These are phyloP conservation scores for Lipomyces spencermartinsiae DNA, from an alignment of 805 yeast genomes.

Conservation along the genomic window DNA sequence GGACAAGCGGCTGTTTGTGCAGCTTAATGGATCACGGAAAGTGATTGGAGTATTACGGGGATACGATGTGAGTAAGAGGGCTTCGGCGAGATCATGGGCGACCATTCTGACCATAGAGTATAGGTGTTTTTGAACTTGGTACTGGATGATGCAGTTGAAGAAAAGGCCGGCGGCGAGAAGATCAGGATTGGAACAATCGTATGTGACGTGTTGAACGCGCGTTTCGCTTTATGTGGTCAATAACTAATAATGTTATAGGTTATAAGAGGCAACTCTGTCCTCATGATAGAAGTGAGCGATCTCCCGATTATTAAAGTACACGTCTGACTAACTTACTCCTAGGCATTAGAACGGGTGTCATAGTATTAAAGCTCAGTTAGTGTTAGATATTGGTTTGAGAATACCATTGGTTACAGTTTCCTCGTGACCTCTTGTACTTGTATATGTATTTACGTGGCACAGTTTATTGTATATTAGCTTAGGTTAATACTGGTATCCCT, in stretches of 20 bases:
- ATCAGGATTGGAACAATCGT: constrained; percentile 69
- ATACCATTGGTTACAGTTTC: neutral
- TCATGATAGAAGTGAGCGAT: constrained; percentile 62
- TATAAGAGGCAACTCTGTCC: constrained; percentile 78
- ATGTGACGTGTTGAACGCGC: constrained; percentile 16
- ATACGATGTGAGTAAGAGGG: constrained; percentile 62
- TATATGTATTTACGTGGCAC: neutral
- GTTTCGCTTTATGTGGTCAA: constrained; percentile 20
- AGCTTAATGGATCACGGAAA: constrained; percentile 77
- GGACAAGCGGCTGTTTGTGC: constrained; percentile 75
- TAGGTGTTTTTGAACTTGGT: constrained; percentile 73
- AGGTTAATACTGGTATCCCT: neutral
- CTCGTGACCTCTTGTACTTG: neutral
- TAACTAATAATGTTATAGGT: constrained; percentile 43
- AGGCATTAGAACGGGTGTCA: constrained; percentile 30
- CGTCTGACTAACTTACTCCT: neutral
- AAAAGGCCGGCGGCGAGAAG: constrained; percentile 56
- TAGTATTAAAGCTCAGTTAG: neutral
- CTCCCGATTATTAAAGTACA: neutral
- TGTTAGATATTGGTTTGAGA: neutral
- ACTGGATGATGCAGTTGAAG: constrained; percentile 73
- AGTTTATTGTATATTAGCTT: neutral
- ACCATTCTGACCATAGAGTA: neutral
- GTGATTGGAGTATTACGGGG: constrained; percentile 86
- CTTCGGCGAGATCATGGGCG: constrained; percentile 34